Evolutionary conservation across 345 rosid genomes (phyloP), one percentile per base, ranked within the genome.

Genomic region (Euphorbia lathyris): DNA sequence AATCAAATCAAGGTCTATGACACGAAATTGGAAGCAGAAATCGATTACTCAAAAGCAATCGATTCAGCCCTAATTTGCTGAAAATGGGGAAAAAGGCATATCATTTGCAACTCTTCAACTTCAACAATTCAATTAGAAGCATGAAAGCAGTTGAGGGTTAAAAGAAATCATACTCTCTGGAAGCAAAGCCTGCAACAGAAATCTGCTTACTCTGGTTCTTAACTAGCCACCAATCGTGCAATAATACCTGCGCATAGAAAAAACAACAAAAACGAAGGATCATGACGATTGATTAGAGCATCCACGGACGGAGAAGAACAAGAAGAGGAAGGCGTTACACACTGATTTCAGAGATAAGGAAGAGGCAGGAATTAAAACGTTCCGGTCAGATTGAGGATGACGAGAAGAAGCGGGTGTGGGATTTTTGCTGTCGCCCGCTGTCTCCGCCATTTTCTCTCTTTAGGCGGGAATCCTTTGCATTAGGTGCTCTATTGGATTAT

Each of bases 221-320:
- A 14, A 59, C 72, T 43, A 83, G 79, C 86, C 86, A 78, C 84
- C 86, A 76, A 8, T 81, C 75, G 23, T 76, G 9, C 74, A 83
- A 51, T 20, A 60, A 29, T 25, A 83, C 84, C 83, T 83, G 69
- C 19, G 25, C 56, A 67, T 32, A 6, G 32, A 13, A 58, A 1
- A 42, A 30, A 69, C 52, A 67, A 67, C 48, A 23, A 14, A 9
- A 34, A 34, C 17, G 20, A 29, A 45, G 9, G 34, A 20, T 12
- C 17, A 12, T 11, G n/a, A 22, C 5, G 3, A 32, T 20, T 0
- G 9, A 17, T 34, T 30, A 22, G 43, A 40, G 42, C 11, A 53
- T 22, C 20, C 19, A 32, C 17, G n/a, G 29, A 27, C 1, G 20
- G 9, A 19, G 1, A 3, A 2, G 48, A 27, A 7, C 20, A 29